These are phyloP conservation scores for Paracoccidioides lutzii DNA, from an alignment of 2,329 filamentous ascomycete species.

Conservation along the genomic window DNA sequence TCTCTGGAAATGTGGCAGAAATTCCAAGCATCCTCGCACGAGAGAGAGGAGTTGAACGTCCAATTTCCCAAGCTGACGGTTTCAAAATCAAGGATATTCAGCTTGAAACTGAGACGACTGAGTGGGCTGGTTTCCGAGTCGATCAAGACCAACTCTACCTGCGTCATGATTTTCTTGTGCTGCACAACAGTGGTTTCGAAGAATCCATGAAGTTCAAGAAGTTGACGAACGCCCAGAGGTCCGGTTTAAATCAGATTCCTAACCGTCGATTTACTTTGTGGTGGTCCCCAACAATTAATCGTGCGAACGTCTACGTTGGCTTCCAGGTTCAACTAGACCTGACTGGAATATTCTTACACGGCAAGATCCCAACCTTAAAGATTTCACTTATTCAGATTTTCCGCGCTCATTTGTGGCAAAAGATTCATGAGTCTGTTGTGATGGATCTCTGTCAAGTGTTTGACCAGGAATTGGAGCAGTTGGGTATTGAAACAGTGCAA, in stretches of 20 bases:
- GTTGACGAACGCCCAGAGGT: slow-evolving; percentile 89
- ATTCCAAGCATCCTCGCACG: slow-evolving; percentile 12
- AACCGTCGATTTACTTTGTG: slow-evolving; percentile 97
- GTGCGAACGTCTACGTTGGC: slow-evolving; percentile 96
- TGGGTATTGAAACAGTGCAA: slow-evolving; percentile 94
- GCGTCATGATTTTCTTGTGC: slow-evolving; percentile 36
- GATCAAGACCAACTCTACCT: slow-evolving; percentile 40
- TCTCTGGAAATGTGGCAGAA: slow-evolving; percentile 12
- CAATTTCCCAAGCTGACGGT: slow-evolving; percentile 18
- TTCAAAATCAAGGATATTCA: slow-evolving; percentile 31
- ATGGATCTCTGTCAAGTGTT: slow-evolving; percentile 99
- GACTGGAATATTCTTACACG: slow-evolving; percentile 97
- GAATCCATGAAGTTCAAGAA: slow-evolving; percentile 94
- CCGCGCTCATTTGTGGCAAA: slow-evolving; percentile 98
- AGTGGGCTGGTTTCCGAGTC: slow-evolving; percentile 41
- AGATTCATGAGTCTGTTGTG: slow-evolving; percentile 96
- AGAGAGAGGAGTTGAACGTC: slow-evolving; percentile 10
- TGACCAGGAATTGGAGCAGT: slow-evolving; percentile 87
- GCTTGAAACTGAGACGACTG: slow-evolving; percentile 32
- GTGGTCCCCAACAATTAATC: slow-evolving; percentile 91
- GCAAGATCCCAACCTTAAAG: slow-evolving; percentile 95
- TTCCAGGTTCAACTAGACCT: slow-evolving; percentile 98
- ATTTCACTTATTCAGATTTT: slow-evolving; percentile 98
- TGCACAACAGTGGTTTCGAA: slow-evolving; percentile 29
- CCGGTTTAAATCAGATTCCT: slow-evolving; percentile 94